Conservation (phyloP, 805 yeast genomes). For the Lipomyces spencermartinsiae region DNA sequence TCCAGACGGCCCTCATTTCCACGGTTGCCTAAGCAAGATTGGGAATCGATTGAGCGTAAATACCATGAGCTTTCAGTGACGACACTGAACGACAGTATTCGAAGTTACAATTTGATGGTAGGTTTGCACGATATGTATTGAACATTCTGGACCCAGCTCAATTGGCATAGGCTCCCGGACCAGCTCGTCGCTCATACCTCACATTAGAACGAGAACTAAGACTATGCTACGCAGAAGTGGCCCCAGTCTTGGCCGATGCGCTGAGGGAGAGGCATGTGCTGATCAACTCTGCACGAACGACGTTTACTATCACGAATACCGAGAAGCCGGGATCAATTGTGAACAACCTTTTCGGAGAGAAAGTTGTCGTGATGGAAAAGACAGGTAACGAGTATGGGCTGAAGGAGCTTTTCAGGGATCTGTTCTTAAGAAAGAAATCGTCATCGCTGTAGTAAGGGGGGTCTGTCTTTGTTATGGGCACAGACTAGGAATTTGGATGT, state of each 20-base stretch:
- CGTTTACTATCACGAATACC: not conserved
- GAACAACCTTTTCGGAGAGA: constrained; percentile 27
- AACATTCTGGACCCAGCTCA: not conserved
- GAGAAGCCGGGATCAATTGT: constrained; percentile 13
- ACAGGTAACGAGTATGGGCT: constrained; percentile 37
- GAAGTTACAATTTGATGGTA: constrained; percentile 38
- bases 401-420: constrained; percentile 35
- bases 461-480: not conserved
- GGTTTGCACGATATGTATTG: not conserved
- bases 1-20: constrained; percentile 3
- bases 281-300: constrained; percentile 18
- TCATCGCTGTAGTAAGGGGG: not conserved
- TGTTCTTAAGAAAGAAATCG: constrained; percentile 21
- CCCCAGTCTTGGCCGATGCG: constrained; percentile 27
- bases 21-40: constrained; percentile 24
- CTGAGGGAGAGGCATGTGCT: constrained; percentile 29
- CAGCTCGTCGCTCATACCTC: constrained; percentile 34
- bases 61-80: constrained; percentile 35
- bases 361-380: constrained; percentile 35
- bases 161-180: constrained; percentile 29
- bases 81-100: constrained; percentile 33
- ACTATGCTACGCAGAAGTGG: constrained; percentile 35
- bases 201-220: constrained; percentile 24
- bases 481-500: not conserved
- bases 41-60: constrained; percentile 32